Conservation (phyloP, 1,284 basidiomycete species). For the Leccinum colubrinum region DNA sequence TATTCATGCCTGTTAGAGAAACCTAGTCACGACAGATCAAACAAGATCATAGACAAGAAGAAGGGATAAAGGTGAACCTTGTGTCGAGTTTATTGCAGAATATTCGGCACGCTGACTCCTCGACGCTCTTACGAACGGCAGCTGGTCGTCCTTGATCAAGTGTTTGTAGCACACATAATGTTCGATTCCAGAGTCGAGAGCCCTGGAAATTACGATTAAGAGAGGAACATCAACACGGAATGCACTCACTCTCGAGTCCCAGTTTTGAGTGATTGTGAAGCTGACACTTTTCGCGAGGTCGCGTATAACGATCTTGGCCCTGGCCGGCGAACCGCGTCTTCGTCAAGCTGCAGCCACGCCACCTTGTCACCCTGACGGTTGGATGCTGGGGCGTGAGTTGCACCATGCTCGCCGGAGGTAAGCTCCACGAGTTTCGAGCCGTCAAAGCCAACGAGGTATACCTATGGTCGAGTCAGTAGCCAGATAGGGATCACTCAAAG, state of each 20-base stretch:
- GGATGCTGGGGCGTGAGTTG: constrained; percentile 70
- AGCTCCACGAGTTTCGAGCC: constrained; percentile 55
- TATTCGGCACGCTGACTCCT: constrained; percentile 60
- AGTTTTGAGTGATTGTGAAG: constrained; percentile 71
- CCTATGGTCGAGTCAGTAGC: constrained; percentile 37
- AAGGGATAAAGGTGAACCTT: constrained; percentile 40
- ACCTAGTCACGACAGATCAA: constrained; percentile 36
- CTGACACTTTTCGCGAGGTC: constrained; percentile 66
- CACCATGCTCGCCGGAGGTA: constrained; percentile 82
- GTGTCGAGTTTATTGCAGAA: constrained; percentile 70
- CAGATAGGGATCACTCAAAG: not conserved
- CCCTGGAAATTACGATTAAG: constrained; percentile 35
- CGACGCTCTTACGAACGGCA: constrained; percentile 70
- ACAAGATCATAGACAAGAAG: not conserved
- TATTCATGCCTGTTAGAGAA: constrained; percentile 46
- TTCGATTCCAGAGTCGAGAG: constrained; percentile 46
- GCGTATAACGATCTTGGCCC: constrained; percentile 76
- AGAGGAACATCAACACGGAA: not conserved
- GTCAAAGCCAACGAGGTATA: constrained; percentile 61
- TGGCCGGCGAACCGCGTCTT: constrained; percentile 54
- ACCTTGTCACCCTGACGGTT: constrained; percentile 66
- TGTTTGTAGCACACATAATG: constrained; percentile 51
- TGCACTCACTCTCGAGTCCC: constrained; percentile 73
- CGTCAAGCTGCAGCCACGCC: constrained; percentile 83
- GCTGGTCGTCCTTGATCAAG: constrained; percentile 42